A percentile compares a stretch with the other conserved stretches of the same genome.
Evolutionary conservation across 2,329 filamentous ascomycete species (phyloP).

Genomic region (Fusarium verticillioides): DNA sequence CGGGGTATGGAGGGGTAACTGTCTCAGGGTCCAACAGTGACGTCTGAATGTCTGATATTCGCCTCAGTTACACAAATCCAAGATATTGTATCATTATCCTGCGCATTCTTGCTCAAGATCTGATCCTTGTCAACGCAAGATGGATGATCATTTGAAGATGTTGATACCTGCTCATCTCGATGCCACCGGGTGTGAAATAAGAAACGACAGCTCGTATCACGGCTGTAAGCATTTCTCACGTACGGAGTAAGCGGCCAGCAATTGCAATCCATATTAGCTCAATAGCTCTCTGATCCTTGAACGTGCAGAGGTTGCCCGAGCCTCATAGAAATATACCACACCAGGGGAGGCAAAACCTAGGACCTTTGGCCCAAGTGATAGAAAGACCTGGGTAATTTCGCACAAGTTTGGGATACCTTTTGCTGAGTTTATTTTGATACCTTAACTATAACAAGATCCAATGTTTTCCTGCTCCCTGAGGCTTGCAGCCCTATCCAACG

Average conservation of each 20-base stretch:
- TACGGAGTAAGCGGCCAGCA: neutral
- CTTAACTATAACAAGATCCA: neutral
- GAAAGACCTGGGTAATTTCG: too few relatives aligned
- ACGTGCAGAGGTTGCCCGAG: neutral
- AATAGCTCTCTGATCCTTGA: neutral
- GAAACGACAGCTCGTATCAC: neutral
- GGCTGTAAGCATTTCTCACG: neutral
- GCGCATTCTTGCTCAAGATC: constrained; percentile 38
- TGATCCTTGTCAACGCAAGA: neutral
- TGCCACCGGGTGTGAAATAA: neutral
- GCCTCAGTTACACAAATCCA: constrained; percentile 23
- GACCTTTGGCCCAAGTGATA: neutral
- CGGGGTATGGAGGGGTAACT: constrained; percentile 31
- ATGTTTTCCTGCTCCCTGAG: neutral
- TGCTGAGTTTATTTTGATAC: neutral
- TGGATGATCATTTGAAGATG: neutral
- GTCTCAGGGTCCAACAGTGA: constrained; percentile 27
- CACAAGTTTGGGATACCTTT: neutral
- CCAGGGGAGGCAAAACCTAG: neutral
- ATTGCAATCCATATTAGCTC: neutral
- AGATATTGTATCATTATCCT: constrained; percentile 21
- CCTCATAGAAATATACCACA: neutral
- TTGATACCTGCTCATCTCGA: neutral
- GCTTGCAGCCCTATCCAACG: neutral
- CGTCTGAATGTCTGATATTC: constrained; percentile 16